A percentile compares a stretch with the other conserved stretches of the same genome.
Evolutionary conservation across 2,329 filamentous ascomycete species (phyloP).

Genomic region (Alternaria triticina): DNA sequence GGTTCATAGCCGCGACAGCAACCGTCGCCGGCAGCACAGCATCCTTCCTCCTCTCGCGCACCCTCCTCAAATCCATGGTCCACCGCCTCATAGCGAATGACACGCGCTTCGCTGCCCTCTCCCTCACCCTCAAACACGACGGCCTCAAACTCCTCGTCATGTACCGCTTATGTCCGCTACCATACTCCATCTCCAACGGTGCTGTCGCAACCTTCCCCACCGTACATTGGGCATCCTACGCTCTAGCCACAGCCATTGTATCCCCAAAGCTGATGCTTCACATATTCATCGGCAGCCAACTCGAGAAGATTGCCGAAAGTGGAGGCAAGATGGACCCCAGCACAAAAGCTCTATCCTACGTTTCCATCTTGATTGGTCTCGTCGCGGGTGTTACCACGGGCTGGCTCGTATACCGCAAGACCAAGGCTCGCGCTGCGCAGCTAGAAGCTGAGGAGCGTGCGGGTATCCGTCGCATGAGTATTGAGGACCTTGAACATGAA

Average conservation of each 20-base stretch:
- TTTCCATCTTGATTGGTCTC: slow-evolving; percentile 76
- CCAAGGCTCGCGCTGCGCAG: slow-evolving; percentile 56
- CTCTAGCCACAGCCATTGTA: slow-evolving; percentile 79
- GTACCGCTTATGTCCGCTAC: slow-evolving; percentile 90
- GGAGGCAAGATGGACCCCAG: slow-evolving; percentile 80
- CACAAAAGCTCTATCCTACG: slow-evolving; percentile 83
- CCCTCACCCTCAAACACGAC: slow-evolving; percentile 87
- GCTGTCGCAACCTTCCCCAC: slow-evolving; percentile 94
- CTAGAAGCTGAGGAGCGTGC: slow-evolving; percentile 56
- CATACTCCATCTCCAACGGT: slow-evolving; percentile 91
- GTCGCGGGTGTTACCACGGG: slow-evolving; percentile 77
- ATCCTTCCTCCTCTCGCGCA: slow-evolving; percentile 81
- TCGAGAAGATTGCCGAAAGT: slow-evolving; percentile 82
- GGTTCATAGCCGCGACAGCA: slow-evolving; percentile 81
- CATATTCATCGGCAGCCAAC: slow-evolving; percentile 85
- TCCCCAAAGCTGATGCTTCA: slow-evolving; percentile 89
- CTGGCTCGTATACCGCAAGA: slow-evolving; percentile 79
- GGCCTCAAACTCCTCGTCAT: slow-evolving; percentile 87
- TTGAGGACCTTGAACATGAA: slow-evolving; percentile 48
- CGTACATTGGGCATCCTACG: slow-evolving; percentile 77
- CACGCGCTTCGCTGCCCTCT: slow-evolving; percentile 84
- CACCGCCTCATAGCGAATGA: slow-evolving; percentile 81
- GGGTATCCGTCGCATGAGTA: slow-evolving; percentile 36
- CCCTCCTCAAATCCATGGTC: slow-evolving; percentile 79
- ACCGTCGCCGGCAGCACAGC: slow-evolving; percentile 79